Base-by-base conservation (phyloP, 2,329 filamentous ascomycete genomes). In the Ophiostoma sp. region DNA sequence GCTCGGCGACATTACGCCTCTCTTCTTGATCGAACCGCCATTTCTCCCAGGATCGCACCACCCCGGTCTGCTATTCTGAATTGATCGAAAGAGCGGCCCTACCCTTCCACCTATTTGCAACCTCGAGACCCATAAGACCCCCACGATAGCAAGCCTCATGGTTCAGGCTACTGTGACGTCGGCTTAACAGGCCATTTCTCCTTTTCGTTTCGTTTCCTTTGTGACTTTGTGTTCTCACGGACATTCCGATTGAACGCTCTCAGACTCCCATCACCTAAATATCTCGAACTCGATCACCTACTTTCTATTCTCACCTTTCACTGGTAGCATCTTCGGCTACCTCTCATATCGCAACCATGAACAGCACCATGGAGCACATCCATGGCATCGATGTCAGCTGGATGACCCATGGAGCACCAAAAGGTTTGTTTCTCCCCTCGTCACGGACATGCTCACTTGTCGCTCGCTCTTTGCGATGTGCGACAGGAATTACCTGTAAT, bases 311-410 rank as follows among this genome's bases (percentile, higher is more conserved):
- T 50, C 45, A 57, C 45, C 25, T 74, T 19, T 33, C 33, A 17
- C 22, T 70, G 11, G 33, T 25, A 11, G 52, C 28, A n/a, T 39
- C 22, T 31, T 55, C 69, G 9, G 3, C 36, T 25, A 19, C 22
- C 12, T 25, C 22, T 45, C 48, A 36, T 8, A 17, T 4, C 69
- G 17, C 69, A n/a, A 22, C 22, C 39, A 73, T 59, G 36, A 69
- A 71, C 50, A 52, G 57, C 12, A 45, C 68, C 19, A 95, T 95
- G 93, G 93, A 95, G 83, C 91, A 92, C 78, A 89, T 93, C 77
- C 90, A 94, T 81, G 91, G 91, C 77, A 89, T 97, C 79, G 94
- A 97, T 83, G 93, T 97, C 80, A 94, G 92, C 82, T 97, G 94
- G 94, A 92, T 97, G 85, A 87, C 87, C 78, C 92, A 96, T 83